Evolutionary conservation across 2,329 filamentous ascomycete genomes (phyloP), one percentile per base, ranked within the genome.

Genomic region (Aspergillus carbonarius): DNA sequence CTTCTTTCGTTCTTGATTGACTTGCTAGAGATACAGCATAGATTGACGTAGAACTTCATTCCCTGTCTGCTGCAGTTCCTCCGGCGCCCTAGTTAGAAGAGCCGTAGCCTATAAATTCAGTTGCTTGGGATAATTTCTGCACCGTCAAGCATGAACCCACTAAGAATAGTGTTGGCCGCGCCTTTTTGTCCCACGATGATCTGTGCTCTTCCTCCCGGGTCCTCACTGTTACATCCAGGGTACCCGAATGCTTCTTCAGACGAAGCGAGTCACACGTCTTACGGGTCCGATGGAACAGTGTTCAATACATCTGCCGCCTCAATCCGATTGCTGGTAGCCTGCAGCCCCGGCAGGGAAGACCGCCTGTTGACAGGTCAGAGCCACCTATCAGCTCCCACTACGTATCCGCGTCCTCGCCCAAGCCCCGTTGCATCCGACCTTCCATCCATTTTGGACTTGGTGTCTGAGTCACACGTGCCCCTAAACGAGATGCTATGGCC

Each of bases 11-110:
- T 63, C 58, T 62, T 54, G 55, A 59, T 58, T 10, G 9, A 1
- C 37, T 51, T 60, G 51, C 46, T 66, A 63, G 61, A 65, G 47
- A 61, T 60, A 49, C 54, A 57, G 54, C 50, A 66, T 66, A 66
- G 55, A 60, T 58, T 60, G 49, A 44, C 48, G 52, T 62, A 62
- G 63, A 61, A 64, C 54, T 53, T 13, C 44, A 61, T 57, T 56
- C 39, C 44, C 20, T 57, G 30, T 32, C 30, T 17, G 1, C 50
- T 47, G 48, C 17, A 30, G 12, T 10, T 42, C 12, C 30, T 48
- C 8, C 39, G 7, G 18, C 30, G 6, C 35, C 25, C 35, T 27
- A 1, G 25, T 42, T 17, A 27, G 49, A 27, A 8, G 7, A 9
- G 34, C 40, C 18, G 37, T 34, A 34, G 15, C 1, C 1, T 32